Evolutionary conservation across 129 eudicot genomes (phyloP), one percentile per base, ranked within the genome.

Genomic region (Sambucus nigra): DNA sequence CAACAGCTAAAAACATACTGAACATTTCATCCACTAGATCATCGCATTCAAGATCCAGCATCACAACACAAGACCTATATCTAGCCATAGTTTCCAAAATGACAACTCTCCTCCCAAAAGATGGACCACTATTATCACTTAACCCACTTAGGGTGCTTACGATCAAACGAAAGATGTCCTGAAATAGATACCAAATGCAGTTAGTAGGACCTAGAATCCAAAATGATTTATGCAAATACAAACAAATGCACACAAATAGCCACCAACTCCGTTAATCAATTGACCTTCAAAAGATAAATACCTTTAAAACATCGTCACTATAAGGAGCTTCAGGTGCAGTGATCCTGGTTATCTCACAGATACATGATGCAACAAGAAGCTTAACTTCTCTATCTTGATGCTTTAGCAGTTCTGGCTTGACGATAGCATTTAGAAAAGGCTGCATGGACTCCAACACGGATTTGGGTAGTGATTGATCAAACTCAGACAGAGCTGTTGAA

Each of bases 291-390:
- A 50, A 31, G 10, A 20, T 31, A 42, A 48, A 15, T 62, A 84
- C 97, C 97, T 82, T 91, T 21, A 91, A 58, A 56, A 82, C 61
- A 47, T 80, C 94, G 68, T 91, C 99, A 45, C 68, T 82, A 25
- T 86, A 91, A 16, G 99, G 99, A 32, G 95, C 87, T 69, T 91
- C 99, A 20, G 99, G 99, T 44, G 99, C 99, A 61, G 99, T 91
- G 40, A 91, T 80, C 61, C 99, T 66, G 47, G 95, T 86, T 31
- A 91, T 82, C 76, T 91, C 99, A 70, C 99, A 86, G 22, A 82
- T 69, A 72, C 99, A 91, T 18, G 95, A 50, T 35, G 99, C 99
- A 66, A 91, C 94, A 59, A 82, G 79, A 62, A 86, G 94, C 66
- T 70, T 82, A 49, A 82, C 91, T 59, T 91, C 87, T 55, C 77